Evolutionary conservation across 495 filamentous ascomycete genomes (phyloP), one percentile per base, ranked within the genome.

Genomic region (Penicillium cataractarum): DNA sequence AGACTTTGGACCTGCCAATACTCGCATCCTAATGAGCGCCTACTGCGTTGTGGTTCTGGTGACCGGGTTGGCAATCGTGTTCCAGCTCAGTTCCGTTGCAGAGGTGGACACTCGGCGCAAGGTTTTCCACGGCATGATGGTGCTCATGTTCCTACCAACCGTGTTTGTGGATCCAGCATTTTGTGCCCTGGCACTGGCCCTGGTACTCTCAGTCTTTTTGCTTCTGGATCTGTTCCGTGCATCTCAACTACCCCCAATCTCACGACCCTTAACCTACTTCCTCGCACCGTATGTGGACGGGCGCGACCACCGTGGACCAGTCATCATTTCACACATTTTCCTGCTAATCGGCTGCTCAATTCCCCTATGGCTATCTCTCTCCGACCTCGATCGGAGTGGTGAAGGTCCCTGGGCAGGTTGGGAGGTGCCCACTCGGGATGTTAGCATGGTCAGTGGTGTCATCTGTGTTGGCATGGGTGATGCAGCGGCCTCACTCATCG

Each of bases 121-220:
- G 75, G 90, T 99, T 10, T 99, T 99, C 75, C 95, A 99, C 74
- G 95, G 94, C 63, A 97, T 92, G 87, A 97, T 97, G 86, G 93
- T 98, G 37, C 83, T 87, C 44, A 96, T 99, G 91, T 90, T 99
- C 63, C 82, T 97, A 3, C 92, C 95, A 12, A 85, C 90, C 2
- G 88, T 87, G 3, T 96, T 88, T 69, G 74, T 97, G 62, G 96
- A 98, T 73, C 96, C 95, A 8, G 74, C 86, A 19, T 98, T 92
- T 70, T 85, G 87, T 49, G 85, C 91, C 1, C 82, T 99, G 7
- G 90, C 92, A 2, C 77, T 98, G 48, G 80, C 80, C 1, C 76
- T 97, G 27, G 84, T 91, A 17, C 83, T 98, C 31, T 84, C 87
- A 13, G 78, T 93, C 39, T 98, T 99, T 77, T 79, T 98, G 4